These are phyloP conservation scores for Solanum gandarillasii DNA, from an alignment of 257 asterid species.

Conservation along the genomic window DNA sequence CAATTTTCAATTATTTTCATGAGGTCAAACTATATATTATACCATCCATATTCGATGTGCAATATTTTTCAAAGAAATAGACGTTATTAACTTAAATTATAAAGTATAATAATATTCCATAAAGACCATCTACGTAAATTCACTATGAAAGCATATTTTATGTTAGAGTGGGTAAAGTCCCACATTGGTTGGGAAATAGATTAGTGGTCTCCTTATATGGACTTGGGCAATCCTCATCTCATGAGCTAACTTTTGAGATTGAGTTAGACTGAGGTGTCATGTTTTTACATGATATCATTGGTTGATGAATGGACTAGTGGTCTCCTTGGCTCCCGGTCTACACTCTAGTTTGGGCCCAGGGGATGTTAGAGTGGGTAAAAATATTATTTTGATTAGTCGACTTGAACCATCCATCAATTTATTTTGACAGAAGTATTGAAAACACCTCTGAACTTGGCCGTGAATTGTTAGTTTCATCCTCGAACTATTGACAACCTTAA, in stretches of 20 bases:
- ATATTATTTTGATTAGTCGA: background rate
- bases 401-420: background rate
- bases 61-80: background rate
- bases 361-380: too few species aligned
- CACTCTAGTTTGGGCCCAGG: too few species aligned
- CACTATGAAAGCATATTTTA: background rate
- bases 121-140: background rate
- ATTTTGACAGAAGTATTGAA: background rate
- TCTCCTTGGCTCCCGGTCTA: too few species aligned
- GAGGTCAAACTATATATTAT: background rate
- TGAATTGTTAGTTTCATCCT: too few species aligned
- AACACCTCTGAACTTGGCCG: background rate
- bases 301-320: too few species aligned
- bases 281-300: too few species aligned
- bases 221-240: too few species aligned
- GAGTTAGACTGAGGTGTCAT: too few species aligned
- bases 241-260: too few species aligned
- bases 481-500: background rate
- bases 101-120: background rate
- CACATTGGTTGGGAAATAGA: too few species aligned
- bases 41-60: background rate
- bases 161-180: too few species aligned
- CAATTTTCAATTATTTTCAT: background rate
- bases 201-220: too few species aligned
- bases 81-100: background rate